Evolutionary conservation across 208 protist species (phyloP), one percentile per base, ranked within the genome.

Genomic region (Crithidia bombi): DNA sequence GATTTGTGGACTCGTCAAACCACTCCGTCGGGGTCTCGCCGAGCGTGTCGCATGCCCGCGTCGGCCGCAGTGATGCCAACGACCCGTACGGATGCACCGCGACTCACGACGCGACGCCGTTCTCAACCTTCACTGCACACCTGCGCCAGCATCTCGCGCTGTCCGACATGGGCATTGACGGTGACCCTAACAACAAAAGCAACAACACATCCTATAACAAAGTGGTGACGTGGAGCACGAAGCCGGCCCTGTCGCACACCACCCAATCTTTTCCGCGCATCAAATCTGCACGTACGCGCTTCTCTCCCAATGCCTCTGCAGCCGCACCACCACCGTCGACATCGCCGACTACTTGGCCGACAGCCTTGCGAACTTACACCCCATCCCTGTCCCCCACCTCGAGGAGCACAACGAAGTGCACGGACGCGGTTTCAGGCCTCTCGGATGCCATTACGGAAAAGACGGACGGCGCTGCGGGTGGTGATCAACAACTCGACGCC

Each of bases 111-210:
- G 3, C 57, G 2, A 25, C 51, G 32, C 57, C 38, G 28, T 39
- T 51, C 26, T 26, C 41, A 7, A 51, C 38, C 41, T 64, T 64
- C 57, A 64, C 57, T 28, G 21, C 57, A 3, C 57, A 64, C 57
- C 41, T 64, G 15, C 57, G 57, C 21, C 41, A 51, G 33, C 57
- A 28, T 1, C 57, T 64, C 4, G 57, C 57, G n/a, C n/a, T 64
- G 57, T 35, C n/a, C 1, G 57, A 49, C 41, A 28, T 43, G 1
- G 41, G 41, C 25, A 39, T 38, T 25, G 57, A 64, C 23, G 12
- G 3, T 7, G 55, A 62, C 5, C 7, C 5, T 12, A 62, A n/a
- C 55, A 62, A 3, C 55, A 39, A 23, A 2, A 47, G n/a, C 23
- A 33, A 47, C 38, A 51, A 10, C 56, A 39, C 5, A 5, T 12